These are phyloP conservation scores for Suillus occidentalis DNA, from an alignment of 768 basidiomycete genomes.

Conservation along the genomic window DNA sequence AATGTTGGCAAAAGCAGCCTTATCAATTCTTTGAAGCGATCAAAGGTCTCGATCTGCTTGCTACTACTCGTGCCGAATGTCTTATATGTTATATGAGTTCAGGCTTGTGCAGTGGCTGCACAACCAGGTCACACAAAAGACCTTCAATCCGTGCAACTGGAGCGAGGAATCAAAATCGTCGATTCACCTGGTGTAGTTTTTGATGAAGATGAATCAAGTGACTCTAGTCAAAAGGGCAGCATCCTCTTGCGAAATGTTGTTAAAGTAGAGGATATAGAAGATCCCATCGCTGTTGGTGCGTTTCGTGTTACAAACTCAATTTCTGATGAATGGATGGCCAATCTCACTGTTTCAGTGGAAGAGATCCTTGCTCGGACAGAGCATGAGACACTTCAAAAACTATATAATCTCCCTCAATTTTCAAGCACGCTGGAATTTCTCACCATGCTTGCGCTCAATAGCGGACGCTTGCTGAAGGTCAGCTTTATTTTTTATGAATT, in stretches of 20 bases:
- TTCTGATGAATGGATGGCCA: background rate
- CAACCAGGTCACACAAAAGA: constrained; percentile 94
- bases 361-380: constrained; percentile 80
- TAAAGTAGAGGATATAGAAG: constrained; percentile 87
- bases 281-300: constrained; percentile 87
- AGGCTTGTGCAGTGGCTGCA: constrained; percentile 93
- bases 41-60: constrained; percentile 52
- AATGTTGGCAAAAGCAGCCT: constrained; percentile 96
- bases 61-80: constrained; percentile 1
- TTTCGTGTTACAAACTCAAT: constrained; percentile 7
- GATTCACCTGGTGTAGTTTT: constrained; percentile 99
- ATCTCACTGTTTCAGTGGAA: constrained; percentile 57
- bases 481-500: constrained; percentile 4
- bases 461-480: constrained; percentile 84
- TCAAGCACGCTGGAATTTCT: constrained; percentile 77
- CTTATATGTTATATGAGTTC: constrained; percentile 4
- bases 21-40: constrained; percentile 89
- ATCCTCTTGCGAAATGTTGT: constrained; percentile 85
- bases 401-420: constrained; percentile 84
- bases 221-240: constrained; percentile 46
- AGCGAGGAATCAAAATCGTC: constrained; percentile 87
- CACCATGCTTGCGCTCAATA: constrained; percentile 83
- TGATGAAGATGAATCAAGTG: constrained; percentile 65
- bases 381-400: constrained; percentile 66
- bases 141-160: constrained; percentile 87